Conservation (phyloP, 495 filamentous ascomycete genomes). For the Aspergillus cristatus region DNA sequence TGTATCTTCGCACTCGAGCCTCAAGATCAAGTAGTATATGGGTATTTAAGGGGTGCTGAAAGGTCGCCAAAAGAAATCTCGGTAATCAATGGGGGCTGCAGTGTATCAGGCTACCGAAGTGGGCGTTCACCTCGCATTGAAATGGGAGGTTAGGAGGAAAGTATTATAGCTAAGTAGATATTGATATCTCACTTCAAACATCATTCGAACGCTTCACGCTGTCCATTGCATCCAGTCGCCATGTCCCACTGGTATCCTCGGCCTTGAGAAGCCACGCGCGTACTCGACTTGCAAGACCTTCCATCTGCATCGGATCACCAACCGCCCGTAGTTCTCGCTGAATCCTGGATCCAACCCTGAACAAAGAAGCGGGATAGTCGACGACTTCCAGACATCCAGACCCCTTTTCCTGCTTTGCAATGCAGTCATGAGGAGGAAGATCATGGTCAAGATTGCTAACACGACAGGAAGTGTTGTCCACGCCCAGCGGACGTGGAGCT, state of each 20-base stretch:
- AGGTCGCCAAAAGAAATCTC: too few species aligned
- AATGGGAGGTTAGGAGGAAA: constrained; percentile 2
- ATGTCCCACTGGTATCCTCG: background rate
- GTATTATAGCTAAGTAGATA: constrained; percentile 2
- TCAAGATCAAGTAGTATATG: too few species aligned
- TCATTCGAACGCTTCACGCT: background rate
- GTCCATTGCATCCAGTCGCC: background rate
- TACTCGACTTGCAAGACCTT: background rate
- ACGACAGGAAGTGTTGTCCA: background rate
- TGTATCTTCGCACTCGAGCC: too few species aligned
- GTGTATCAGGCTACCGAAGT: too few species aligned
- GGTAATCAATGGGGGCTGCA: too few species aligned
- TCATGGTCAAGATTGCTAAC: background rate
- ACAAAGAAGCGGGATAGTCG: background rate
- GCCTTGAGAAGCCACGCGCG: background rate
- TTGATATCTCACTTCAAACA: background rate
- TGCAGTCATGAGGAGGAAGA: background rate
- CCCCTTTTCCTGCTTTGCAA: background rate
- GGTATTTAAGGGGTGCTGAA: too few species aligned
- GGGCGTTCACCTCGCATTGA: constrained; percentile 3
- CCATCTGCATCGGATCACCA: background rate
- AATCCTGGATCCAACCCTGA: background rate
- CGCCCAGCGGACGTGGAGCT: background rate
- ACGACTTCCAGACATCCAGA: background rate
- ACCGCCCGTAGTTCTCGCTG: background rate